A percentile compares a stretch with the other conserved stretches of the same genome.
Conservation (phyloP, 2,329 filamentous ascomycete species). For the Aspergillus glaucus region DNA sequence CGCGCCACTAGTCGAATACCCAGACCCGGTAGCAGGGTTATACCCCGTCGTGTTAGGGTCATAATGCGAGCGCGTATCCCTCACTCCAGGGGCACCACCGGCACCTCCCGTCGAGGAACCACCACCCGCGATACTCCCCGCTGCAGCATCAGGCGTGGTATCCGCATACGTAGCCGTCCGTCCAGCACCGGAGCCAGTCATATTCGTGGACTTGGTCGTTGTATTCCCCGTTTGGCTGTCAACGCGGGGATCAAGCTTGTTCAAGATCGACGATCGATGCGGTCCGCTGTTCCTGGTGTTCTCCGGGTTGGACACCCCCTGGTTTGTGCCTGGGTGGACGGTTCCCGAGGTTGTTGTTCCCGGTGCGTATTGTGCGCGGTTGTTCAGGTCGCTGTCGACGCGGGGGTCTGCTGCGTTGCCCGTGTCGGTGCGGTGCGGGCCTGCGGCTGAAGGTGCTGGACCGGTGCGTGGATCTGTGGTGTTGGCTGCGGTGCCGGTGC, state of each 20-base stretch:
- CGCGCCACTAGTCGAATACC: constrained; percentile 12
- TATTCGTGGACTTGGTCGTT: constrained; percentile 13
- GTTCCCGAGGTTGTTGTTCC: no score
- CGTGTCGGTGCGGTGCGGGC: constrained; percentile 11
- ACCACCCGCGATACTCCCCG: neutral
- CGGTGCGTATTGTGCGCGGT: neutral
- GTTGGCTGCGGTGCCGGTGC: neutral
- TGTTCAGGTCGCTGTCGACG: constrained; percentile 28
- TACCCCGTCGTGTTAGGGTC: constrained; percentile 15
- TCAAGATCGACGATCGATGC: constrained; percentile 16
- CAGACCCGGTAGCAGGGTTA: constrained; percentile 21
- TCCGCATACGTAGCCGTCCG: constrained; percentile 4
- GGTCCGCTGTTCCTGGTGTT: constrained; percentile 12
- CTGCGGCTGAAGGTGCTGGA: constrained; percentile 11
- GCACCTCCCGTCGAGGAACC: constrained; percentile 26
- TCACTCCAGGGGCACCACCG: constrained; percentile 15
- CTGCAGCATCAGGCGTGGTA: constrained; percentile 1
- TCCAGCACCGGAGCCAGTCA: constrained; percentile 6
- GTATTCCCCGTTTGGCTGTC: constrained; percentile 18
- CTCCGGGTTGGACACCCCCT: no score
- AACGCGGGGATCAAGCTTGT: constrained; percentile 23
- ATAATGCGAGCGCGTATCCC: constrained; percentile 13
- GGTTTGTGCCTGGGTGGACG: no score
- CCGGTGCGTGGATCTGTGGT: constrained; percentile 6
- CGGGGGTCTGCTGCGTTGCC: constrained; percentile 37